Evolutionary conservation across 73 alveolate species (phyloP).

Genomic region (Uronychia setigera): DNA sequence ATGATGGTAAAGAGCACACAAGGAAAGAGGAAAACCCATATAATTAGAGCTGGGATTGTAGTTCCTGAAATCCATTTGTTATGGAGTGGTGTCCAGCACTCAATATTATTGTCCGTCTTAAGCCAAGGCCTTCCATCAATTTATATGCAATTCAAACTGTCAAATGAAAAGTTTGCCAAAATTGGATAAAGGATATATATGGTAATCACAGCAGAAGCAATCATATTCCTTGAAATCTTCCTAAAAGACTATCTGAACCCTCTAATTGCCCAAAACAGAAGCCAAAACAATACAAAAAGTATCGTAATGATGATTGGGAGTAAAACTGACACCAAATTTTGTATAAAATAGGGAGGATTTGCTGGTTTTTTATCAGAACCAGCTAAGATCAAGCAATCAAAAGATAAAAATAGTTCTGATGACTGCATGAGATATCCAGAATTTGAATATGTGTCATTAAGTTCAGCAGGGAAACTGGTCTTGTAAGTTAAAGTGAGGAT

Average conservation of each 20-base stretch:
- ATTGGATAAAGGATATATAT: neutral
- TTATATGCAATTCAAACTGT: neutral
- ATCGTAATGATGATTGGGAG: neutral
- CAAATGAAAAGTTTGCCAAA: neutral
- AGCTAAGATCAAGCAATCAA: neutral
- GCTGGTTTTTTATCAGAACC: neutral
- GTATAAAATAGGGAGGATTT: neutral
- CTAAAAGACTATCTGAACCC: neutral
- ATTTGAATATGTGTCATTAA: neutral
- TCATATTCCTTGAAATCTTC: neutral
- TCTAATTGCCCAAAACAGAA: neutral
- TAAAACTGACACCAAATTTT: neutral
- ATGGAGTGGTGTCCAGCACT: neutral
- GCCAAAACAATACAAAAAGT: neutral
- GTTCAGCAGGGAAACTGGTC: neutral
- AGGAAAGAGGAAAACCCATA: neutral
- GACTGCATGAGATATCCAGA: neutral
- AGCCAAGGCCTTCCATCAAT: neutral
- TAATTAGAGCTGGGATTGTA: neutral
- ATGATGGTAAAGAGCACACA: neutral
- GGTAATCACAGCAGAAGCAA: neutral
- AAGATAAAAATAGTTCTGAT: neutral
- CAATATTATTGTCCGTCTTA: neutral
- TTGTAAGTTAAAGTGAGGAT: neutral
- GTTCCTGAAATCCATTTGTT: neutral